Conservation (phyloP, 371 early-diverging fungal species). For the Apophysomyces elegans region DNA sequence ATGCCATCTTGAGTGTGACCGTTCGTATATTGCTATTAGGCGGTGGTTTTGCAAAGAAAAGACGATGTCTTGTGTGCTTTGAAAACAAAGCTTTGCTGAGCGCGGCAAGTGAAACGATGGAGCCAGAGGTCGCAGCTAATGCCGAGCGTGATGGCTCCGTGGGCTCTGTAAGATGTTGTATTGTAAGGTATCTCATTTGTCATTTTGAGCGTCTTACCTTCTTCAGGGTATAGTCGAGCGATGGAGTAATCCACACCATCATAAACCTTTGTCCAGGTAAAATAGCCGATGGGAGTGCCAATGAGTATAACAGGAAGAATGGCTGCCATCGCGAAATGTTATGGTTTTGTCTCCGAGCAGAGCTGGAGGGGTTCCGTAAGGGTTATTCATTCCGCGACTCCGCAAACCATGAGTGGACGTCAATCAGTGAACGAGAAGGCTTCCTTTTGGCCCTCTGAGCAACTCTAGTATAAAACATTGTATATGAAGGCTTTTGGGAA, state of each 20-base stretch:
- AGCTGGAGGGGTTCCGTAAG: too few relatives aligned
- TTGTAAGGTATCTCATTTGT: not conserved
- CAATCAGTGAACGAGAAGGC: too few relatives aligned
- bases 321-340: constrained; percentile 33
- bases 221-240: constrained; percentile 9
- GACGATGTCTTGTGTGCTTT: constrained; percentile 34
- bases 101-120: constrained; percentile 26
- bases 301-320: constrained; percentile 41
- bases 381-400: too few relatives aligned
- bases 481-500: too few relatives aligned
- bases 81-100: constrained; percentile 35
- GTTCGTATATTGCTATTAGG: constrained; percentile 37
- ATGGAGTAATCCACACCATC: constrained; percentile 33
- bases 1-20: constrained; percentile 39
- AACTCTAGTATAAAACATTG: too few relatives aligned
- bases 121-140: constrained; percentile 28
- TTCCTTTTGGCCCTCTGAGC: too few relatives aligned
- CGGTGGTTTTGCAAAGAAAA: constrained; percentile 49
- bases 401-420: too few relatives aligned
- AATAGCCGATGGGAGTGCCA: constrained; percentile 45
- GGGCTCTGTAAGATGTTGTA: constrained; percentile 1
- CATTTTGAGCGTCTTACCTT: not conserved
- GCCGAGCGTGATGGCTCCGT: constrained; percentile 22
- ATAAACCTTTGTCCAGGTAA: constrained; percentile 41
- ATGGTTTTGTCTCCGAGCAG: too few relatives aligned